Percentiles rank a stretch among this genome's conserved stretches.
These are phyloP conservation scores for Tripterygium wilfordii DNA, from an alignment of 177 flowering plant species.

Conservation along the genomic window DNA sequence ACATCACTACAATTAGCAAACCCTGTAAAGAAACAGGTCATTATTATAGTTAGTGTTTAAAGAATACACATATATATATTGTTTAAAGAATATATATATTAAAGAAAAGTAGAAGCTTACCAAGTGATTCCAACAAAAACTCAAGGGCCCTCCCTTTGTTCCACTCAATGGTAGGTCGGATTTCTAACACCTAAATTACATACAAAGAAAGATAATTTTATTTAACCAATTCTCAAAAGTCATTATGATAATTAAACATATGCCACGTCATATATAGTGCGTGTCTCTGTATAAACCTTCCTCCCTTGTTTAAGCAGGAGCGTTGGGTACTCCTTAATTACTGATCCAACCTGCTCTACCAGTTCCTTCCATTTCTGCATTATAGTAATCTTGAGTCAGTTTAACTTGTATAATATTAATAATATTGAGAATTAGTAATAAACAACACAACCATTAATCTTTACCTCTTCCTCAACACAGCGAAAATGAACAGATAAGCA, in stretches of 20 bases:
- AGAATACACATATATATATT: too few relatives aligned
- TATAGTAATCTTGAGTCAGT: too few relatives aligned
- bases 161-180: constrained; percentile 84
- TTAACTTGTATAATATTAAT: too few relatives aligned
- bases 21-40: constrained; percentile 29
- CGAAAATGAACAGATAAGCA: constrained; percentile 71
- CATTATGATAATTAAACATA: not conserved
- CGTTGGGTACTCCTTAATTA: constrained; percentile 59
- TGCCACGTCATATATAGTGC: not conserved
- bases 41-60: constrained; percentile 3
- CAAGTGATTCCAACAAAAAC: constrained; percentile 73
- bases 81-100: too few relatives aligned
- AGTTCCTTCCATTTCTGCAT: constrained; percentile 59
- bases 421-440: too few relatives aligned
- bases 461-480: constrained; percentile 59
- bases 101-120: constrained; percentile 25
- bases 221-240: not conserved
- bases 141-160: constrained; percentile 92
- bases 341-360: constrained; percentile 46
- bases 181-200: constrained; percentile 65
- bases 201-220: not conserved
- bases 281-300: constrained; percentile 40
- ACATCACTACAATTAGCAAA: constrained; percentile 51
- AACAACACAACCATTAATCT: not conserved
- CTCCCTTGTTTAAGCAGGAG: constrained; percentile 70